These are phyloP conservation scores for Phytophthora pistaciae DNA, from an alignment of 352 stramenopile genomes.

Conservation along the genomic window DNA sequence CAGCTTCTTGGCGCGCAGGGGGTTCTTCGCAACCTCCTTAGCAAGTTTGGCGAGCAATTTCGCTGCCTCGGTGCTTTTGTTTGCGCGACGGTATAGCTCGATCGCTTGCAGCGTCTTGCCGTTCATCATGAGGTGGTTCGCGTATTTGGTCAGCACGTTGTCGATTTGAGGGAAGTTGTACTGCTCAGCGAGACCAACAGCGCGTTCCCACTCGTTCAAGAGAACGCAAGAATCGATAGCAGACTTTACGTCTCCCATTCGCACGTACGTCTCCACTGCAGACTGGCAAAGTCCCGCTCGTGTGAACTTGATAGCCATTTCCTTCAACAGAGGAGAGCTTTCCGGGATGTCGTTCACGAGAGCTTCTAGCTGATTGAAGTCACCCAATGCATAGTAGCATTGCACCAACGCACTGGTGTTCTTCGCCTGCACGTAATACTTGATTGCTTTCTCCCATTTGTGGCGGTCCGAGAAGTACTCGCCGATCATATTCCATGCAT, in stretches of 20 bases:
- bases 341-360: constrained; percentile 89
- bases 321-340: constrained; percentile 75
- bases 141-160: constrained; percentile 92
- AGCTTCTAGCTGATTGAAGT: constrained; percentile 90
- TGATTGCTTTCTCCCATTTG: constrained; percentile 94
- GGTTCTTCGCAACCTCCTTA: constrained; percentile 83
- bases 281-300: constrained; percentile 83
- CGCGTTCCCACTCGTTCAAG: constrained; percentile 93
- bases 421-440: constrained; percentile 90
- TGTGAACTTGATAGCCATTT: constrained; percentile 92
- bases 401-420: constrained; percentile 82
- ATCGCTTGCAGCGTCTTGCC: constrained; percentile 92
- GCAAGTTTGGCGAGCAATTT: constrained; percentile 91
- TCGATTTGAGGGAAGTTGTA: constrained; percentile 96
- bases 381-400: constrained; percentile 93
- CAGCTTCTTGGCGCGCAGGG: constrained; percentile 93
- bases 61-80: constrained; percentile 93
- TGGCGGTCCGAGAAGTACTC: constrained; percentile 93
- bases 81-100: constrained; percentile 93
- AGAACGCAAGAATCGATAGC: constrained; percentile 95
- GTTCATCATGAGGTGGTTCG: constrained; percentile 84
- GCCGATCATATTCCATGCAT: constrained; percentile 92
- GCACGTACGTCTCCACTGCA: constrained; percentile 89
- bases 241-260: constrained; percentile 91
- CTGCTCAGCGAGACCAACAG: constrained; percentile 91